Conservation (phyloP, 768 basidiomycete genomes). For the Kwoniella europaea region DNA sequence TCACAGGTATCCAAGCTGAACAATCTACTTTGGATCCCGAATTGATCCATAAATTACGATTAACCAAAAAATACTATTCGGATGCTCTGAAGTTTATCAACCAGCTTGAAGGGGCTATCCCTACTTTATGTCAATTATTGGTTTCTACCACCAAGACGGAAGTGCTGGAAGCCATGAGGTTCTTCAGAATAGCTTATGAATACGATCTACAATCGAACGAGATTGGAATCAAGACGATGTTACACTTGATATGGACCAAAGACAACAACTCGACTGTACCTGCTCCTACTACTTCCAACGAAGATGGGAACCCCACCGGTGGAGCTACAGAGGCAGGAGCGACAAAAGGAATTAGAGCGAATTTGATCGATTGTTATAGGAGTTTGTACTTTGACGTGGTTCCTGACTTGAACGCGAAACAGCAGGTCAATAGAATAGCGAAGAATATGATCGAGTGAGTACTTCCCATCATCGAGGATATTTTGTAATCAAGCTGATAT, state of each 20-base stretch:
- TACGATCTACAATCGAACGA: conserved; percentile 80
- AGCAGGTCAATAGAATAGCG: conserved; percentile 86
- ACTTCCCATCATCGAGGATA: conserved; percentile 31
- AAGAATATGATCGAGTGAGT: conserved; percentile 95
- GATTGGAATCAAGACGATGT: conserved; percentile 93
- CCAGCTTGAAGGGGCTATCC: conserved; percentile 70
- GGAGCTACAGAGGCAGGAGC: conserved; percentile 58
- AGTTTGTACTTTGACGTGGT: conserved; percentile 85
- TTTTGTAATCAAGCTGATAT: not conserved
- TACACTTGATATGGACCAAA: conserved; percentile 96
- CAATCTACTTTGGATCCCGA: conserved; percentile 73
- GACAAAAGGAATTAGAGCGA: conserved; percentile 82
- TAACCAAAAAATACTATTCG: conserved; percentile 82
- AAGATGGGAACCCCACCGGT: conserved; percentile 62
- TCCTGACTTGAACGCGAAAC: conserved; percentile 74
- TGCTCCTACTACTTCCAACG: conserved; percentile 51
- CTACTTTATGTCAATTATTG: conserved; percentile 73
- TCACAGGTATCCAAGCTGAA: conserved; percentile 71
- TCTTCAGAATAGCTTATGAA: conserved; percentile 79
- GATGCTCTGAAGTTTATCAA: conserved; percentile 85
- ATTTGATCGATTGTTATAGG: conserved; percentile 85
- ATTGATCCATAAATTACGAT: conserved; percentile 68
- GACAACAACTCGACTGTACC: conserved; percentile 73
- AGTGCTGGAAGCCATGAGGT: conserved; percentile 66
- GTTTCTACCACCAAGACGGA: conserved; percentile 70